These are phyloP conservation scores for Linum usitatissimum DNA, from an alignment of 345 rosid species.

Conservation along the genomic window DNA sequence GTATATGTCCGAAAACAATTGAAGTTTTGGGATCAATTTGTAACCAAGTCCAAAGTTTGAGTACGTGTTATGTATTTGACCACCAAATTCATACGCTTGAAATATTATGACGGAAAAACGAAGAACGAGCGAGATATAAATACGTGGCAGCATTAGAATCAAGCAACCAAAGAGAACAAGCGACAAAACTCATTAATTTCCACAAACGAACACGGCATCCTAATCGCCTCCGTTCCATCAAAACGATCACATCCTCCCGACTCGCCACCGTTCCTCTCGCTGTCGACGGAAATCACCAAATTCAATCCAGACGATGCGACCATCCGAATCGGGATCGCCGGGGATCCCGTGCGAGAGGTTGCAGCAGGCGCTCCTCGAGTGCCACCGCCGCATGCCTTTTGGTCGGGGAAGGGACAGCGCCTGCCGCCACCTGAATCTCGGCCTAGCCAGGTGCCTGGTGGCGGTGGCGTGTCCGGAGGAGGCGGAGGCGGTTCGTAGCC, in stretches of 20 bases:
- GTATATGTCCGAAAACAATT: too few species aligned
- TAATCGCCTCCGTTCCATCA: neutral
- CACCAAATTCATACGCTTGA: too few species aligned
- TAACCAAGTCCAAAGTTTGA: too few species aligned
- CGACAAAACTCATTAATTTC: neutral
- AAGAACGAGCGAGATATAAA: neutral
- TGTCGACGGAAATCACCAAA: neutral
- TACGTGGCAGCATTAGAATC: neutral
- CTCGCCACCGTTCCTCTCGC: neutral
- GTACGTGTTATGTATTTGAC: too few species aligned
- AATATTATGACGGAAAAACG: too few species aligned
- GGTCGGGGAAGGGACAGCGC: slow-evolving; percentile 35
- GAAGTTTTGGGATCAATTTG: too few species aligned
- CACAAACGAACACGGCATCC: neutral
- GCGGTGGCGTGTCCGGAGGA: slow-evolving; percentile 61
- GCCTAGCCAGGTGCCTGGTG: slow-evolving; percentile 67
- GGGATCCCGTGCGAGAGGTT: slow-evolving; percentile 35
- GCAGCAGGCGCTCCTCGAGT: slow-evolving; percentile 46
- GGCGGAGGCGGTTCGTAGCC: slow-evolving; percentile 57
- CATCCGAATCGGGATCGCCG: neutral
- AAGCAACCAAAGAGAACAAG: neutral
- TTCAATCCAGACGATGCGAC: neutral
- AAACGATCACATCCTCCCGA: neutral
- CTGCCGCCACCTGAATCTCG: slow-evolving; percentile 69
- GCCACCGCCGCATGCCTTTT: slow-evolving; percentile 55